A percentile compares a stretch with the other conserved stretches of the same genome.
Conservation (phyloP, 192 early-diverging fungal species). For the Umbelopsis isabellina region DNA sequence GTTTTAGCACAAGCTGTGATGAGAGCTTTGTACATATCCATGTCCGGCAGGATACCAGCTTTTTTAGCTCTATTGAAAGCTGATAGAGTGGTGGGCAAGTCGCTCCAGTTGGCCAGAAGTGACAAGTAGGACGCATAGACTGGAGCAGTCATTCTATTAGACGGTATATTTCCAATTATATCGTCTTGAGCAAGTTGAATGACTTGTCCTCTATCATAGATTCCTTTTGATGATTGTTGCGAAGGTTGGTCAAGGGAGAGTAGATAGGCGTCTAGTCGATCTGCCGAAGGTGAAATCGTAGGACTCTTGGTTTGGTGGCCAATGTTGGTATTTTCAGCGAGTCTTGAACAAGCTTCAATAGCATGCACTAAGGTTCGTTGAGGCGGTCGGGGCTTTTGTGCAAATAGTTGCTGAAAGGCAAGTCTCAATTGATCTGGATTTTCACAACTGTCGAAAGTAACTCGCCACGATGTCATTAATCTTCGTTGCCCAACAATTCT, state of each 20-base stretch:
- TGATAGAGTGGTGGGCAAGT: slow-evolving; percentile 1
- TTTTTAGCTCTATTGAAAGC: slow-evolving; percentile 2
- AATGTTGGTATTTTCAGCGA: not conserved
- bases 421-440: not conserved
- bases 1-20: slow-evolving; percentile 18
- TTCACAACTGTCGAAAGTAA: not conserved
- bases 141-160: slow-evolving; percentile 2
- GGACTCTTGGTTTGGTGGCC: not conserved
- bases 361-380: not conserved
- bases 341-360: not conserved
- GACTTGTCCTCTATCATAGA: not conserved
- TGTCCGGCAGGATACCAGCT: slow-evolving; percentile 9
- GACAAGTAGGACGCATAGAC: slow-evolving; percentile 6
- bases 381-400: not conserved
- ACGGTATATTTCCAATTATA: not conserved
- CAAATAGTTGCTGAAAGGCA: not conserved
- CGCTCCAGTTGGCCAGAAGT: slow-evolving; percentile 2
- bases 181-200: slow-evolving; percentile 7
- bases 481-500: not conserved
- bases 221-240: not conserved
- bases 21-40: slow-evolving; percentile 25
- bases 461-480: not conserved
- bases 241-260: not conserved
- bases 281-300: not conserved
- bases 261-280: not conserved